Percentiles rank a stretch among this genome's conserved stretches.
Conservation (phyloP, 192 early-diverging fungal genomes). For the Backusella sp. region DNA sequence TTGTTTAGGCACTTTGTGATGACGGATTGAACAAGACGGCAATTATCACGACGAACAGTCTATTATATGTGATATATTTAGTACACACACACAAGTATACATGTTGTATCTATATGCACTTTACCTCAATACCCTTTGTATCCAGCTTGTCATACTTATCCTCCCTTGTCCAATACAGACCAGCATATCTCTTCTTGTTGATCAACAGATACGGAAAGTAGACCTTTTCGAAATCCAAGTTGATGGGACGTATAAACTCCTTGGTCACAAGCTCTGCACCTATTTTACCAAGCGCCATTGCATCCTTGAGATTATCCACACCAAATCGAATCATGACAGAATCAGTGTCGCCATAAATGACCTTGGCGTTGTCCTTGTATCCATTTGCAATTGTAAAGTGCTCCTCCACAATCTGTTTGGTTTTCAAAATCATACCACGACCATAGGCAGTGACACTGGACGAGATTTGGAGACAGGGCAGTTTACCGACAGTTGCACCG, state of each 20-base stretch:
- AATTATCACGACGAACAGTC: constrained; percentile 97
- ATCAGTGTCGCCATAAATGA: constrained; percentile 99
- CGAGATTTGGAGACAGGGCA: constrained; percentile 93
- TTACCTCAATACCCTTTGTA: constrained; percentile 94
- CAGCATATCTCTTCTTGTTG: constrained; percentile 98
- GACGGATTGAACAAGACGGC: constrained; percentile 86
- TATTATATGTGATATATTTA: constrained; percentile 22
- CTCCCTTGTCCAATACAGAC: constrained; percentile 94
- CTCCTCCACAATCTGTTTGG: constrained; percentile 80
- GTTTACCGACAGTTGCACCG: constrained; percentile 87
- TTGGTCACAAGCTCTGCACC: constrained; percentile 85
- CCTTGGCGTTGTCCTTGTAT: constrained; percentile 81
- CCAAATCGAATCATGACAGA: constrained; percentile 99
- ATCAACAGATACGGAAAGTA: constrained; percentile 97
- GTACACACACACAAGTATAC: not conserved
- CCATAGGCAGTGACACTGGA: constrained; percentile 93
- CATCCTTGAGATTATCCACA: constrained; percentile 66
- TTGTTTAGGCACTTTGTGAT: constrained; percentile 91
- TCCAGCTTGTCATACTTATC: constrained; percentile 96
- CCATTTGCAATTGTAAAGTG: constrained; percentile 85
- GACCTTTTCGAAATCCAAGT: constrained; percentile 99
- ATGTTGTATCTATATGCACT: not conserved
- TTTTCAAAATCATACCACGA: constrained; percentile 92
- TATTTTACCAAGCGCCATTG: constrained; percentile 85
- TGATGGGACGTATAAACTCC: constrained; percentile 90